These are phyloP conservation scores for Fomitopsis palustris DNA, from an alignment of 1,284 basidiomycete species.

Conservation along the genomic window DNA sequence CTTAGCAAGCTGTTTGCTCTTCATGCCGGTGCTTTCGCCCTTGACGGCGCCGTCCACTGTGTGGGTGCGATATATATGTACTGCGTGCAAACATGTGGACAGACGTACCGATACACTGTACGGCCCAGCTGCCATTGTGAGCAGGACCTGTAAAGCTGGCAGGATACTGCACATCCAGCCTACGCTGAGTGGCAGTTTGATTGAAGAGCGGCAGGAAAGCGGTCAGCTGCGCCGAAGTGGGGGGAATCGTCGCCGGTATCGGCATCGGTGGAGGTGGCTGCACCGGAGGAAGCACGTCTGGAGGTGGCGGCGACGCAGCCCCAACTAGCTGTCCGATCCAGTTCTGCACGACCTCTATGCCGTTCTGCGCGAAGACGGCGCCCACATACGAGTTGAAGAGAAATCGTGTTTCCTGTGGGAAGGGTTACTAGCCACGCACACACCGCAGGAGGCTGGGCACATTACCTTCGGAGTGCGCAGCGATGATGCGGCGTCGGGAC, in stretches of 20 bases:
- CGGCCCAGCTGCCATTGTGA: constrained; percentile 63
- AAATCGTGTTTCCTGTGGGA: constrained; percentile 47
- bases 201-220: constrained; percentile 71
- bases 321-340: constrained; percentile 58
- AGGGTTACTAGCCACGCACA: constrained; percentile 6
- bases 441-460: constrained; percentile 15
- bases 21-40: constrained; percentile 55
- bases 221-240: constrained; percentile 54
- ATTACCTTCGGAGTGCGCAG: constrained; percentile 47
- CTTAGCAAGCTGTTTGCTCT: constrained; percentile 71
- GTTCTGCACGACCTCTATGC: constrained; percentile 44
- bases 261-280: constrained; percentile 29
- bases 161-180: constrained; percentile 56
- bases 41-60: constrained; percentile 66
- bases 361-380: constrained; percentile 55
- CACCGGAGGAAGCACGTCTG: constrained; percentile 8
- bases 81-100: neutral
- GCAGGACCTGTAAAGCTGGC: constrained; percentile 57
- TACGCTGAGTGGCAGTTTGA: constrained; percentile 62
- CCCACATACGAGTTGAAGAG: constrained; percentile 69
- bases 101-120: constrained; percentile 44
- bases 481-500: constrained; percentile 36
- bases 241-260: constrained; percentile 41
- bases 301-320: constrained; percentile 10
- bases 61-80: neutral